A percentile compares a stretch with the other conserved stretches of the same genome.
phyloP scores from a whole-genome alignment of 2,329 filamentous ascomycete genomes.

The Fusarium nelsonii region DNA sequence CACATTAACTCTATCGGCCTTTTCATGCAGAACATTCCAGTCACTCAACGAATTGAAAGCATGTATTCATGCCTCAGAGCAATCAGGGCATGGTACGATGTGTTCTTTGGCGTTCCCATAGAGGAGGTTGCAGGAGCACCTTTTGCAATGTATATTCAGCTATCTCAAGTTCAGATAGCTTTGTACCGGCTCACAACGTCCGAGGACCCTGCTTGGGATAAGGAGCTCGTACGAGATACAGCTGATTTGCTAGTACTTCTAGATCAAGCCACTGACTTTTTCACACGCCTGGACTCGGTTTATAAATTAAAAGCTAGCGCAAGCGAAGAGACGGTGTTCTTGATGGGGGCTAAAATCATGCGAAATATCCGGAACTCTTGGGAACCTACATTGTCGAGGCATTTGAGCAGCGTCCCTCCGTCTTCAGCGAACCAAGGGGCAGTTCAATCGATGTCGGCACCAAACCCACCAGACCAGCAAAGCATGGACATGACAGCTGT shows the following conservation, averaged over 20 bases:
- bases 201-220: slow-evolving; percentile 59
- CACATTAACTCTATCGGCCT: slow-evolving; percentile 52
- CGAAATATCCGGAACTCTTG: slow-evolving; percentile 52
- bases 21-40: slow-evolving; percentile 51
- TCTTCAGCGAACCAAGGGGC: slow-evolving; percentile 48
- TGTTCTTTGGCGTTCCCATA: slow-evolving; percentile 52
- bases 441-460: slow-evolving; percentile 23
- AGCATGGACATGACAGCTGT: slow-evolving; percentile 40
- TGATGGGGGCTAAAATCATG: slow-evolving; percentile 54
- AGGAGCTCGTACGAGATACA: slow-evolving; percentile 52
- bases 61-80: slow-evolving; percentile 55
- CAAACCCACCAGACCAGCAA: slow-evolving; percentile 17
- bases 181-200: slow-evolving; percentile 56
- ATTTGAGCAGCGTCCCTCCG: slow-evolving; percentile 47
- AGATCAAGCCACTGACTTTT: slow-evolving; percentile 52
- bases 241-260: slow-evolving; percentile 54
- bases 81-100: slow-evolving; percentile 54
- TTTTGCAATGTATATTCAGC: slow-evolving; percentile 52
- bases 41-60: slow-evolving; percentile 50
- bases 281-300: slow-evolving; percentile 44
- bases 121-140: slow-evolving; percentile 51
- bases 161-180: slow-evolving; percentile 54
- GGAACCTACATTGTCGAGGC: slow-evolving; percentile 53
- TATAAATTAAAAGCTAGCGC: slow-evolving; percentile 49
- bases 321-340: slow-evolving; percentile 50